A percentile compares a stretch with the other conserved stretches of the same genome.
These are phyloP conservation scores for Yamadazyma kitorensis DNA, from an alignment of 805 yeast genomes.

Conservation along the genomic window DNA sequence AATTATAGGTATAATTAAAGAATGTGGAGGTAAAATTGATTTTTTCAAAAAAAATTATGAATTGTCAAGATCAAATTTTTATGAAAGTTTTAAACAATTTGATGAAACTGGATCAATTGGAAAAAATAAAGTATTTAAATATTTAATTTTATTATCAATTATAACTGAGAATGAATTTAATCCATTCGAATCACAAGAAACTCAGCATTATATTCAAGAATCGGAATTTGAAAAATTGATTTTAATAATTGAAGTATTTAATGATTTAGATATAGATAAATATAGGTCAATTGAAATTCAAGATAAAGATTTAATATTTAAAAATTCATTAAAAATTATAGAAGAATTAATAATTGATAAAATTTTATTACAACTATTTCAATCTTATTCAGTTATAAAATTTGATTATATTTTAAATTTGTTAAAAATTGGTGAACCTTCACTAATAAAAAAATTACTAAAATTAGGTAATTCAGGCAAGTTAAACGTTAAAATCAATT, in stretches of 20 bases:
- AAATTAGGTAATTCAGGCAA: conserved; percentile 29
- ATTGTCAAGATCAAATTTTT: conserved; percentile 61
- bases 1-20: conserved; percentile 70
- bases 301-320: conserved; percentile 26
- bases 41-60: conserved; percentile 60
- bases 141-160: conserved; percentile 58
- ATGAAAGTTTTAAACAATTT: conserved; percentile 42
- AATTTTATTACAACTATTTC: conserved; percentile 24
- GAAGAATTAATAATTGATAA: conserved; percentile 30
- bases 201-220: conserved; percentile 46
- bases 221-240: conserved; percentile 29
- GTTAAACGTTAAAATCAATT: conserved; percentile 28
- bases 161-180: conserved; percentile 64
- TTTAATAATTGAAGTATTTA: conserved; percentile 27
- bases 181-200: conserved; percentile 73
- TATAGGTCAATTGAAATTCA: neutral
- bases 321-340: conserved; percentile 23
- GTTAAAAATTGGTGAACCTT: conserved; percentile 18
- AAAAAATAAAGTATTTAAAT: conserved; percentile 56
- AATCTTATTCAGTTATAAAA: conserved; percentile 27
- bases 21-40: conserved; percentile 70
- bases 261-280: conserved; percentile 23
- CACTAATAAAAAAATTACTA: conserved; percentile 27
- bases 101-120: conserved; percentile 45
- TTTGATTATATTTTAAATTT: conserved; percentile 24